Base-by-base conservation (phyloP, 306 rosid genomes). In the Vigna hirtella region DNA sequence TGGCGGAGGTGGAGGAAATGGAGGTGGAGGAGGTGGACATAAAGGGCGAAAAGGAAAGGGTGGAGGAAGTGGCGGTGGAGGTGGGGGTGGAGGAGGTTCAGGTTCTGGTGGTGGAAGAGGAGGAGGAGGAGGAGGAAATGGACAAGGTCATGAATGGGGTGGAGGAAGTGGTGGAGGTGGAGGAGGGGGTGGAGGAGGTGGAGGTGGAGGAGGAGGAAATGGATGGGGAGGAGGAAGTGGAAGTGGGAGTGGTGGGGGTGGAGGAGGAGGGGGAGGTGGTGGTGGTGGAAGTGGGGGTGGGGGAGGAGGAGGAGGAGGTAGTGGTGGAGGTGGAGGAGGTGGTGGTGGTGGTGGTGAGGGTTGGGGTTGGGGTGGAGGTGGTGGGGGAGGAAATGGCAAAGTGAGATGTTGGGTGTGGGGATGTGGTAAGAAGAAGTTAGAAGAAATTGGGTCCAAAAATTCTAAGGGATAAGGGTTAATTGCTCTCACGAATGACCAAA, bases 391-490 rank as follows among this genome's bases (percentile, higher is more conserved):
- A 20, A 34, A 4, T 24, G 78, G 79, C 6, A 65, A 76, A 12
- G 63, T 50, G 7, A 82, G 50, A 58, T 84, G 87, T 66, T 84
- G 79, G 87, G 53, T 76, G 17, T 84, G 82, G 87, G 85, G 85
- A 26, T 84, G 87, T 72, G 72, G 61, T 3, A 50, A 40, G 4
- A 74, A 26, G 4, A 75, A 63, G 18, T n/a, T 67, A 64, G 18
- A 67, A 18, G 26, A 43, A 68, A 53, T 34, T 63, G 2, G 0
- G 43, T 9, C 83, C 10, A 53, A 67, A 28, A 70, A 79, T 45
- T 22, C 70, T 15, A 11, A 34, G 42, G 51, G 50, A 59, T 26
- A 16, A 15, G 6, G 34, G 62, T 17, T 17, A 18, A 53, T 56
- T 56, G 15, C 7, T 8, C 62, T 20, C 13, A 17, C 0, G 11